A percentile compares a stretch with the other conserved stretches of the same genome.
Evolutionary conservation across 2,329 filamentous ascomycete genomes (phyloP).

Genomic region (Aspergillus ochraceoroseus): DNA sequence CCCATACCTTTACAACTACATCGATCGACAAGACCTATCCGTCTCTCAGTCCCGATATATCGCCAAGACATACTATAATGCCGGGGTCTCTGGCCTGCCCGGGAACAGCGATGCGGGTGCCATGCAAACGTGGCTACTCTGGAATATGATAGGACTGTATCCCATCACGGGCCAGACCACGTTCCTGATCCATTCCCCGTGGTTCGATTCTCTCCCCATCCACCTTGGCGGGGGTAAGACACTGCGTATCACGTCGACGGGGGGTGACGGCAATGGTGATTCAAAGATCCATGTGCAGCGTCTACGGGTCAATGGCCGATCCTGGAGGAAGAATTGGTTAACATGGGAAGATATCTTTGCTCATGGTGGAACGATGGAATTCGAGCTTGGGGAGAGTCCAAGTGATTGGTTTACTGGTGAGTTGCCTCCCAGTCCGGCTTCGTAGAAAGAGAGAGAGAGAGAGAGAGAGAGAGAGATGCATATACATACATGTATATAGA

Average conservation of each 20-base stretch:
- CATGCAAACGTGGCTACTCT: slow-evolving; percentile 66
- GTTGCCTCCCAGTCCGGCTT: slow-evolving; percentile 58
- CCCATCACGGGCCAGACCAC: slow-evolving; percentile 64
- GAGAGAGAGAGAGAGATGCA: not conserved
- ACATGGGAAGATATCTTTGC: slow-evolving; percentile 63
- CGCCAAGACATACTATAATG: slow-evolving; percentile 57
- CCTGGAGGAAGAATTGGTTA: slow-evolving; percentile 62
- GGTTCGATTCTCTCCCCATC: slow-evolving; percentile 58
- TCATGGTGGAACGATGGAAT: slow-evolving; percentile 59
- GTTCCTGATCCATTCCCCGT: slow-evolving; percentile 61
- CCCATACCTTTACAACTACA: slow-evolving; percentile 66
- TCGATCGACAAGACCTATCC: slow-evolving; percentile 57
- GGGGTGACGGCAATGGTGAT: slow-evolving; percentile 45
- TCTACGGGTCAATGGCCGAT: slow-evolving; percentile 59
- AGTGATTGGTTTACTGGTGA: slow-evolving; percentile 56
- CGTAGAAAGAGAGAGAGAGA: slow-evolving; percentile 9
- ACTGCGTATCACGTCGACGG: slow-evolving; percentile 53
- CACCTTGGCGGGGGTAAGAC: slow-evolving; percentile 52
- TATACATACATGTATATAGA: not conserved
- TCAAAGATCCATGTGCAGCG: slow-evolving; percentile 58
- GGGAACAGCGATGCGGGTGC: slow-evolving; percentile 68
- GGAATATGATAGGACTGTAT: slow-evolving; percentile 65
- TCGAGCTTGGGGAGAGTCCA: slow-evolving; percentile 54
- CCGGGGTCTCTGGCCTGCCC: slow-evolving; percentile 55
- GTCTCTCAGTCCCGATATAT: slow-evolving; percentile 56